Evolutionary conservation across 1,284 basidiomycete genomes (phyloP), one percentile per base, ranked within the genome.

Genomic region (Neotropicomus parvogracilis): DNA sequence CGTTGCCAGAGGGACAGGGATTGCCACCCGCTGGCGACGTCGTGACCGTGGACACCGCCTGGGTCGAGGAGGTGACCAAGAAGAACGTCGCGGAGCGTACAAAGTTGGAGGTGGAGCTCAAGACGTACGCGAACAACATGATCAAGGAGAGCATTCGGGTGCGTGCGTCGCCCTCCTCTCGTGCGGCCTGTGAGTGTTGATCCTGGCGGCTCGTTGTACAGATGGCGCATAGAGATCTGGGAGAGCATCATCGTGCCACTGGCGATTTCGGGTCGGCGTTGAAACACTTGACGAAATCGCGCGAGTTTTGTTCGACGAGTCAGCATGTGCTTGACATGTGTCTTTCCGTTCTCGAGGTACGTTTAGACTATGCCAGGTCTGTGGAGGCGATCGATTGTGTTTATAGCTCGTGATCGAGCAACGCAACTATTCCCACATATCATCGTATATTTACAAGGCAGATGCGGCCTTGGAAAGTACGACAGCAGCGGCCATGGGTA

Each of bases 121-220:
- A 91, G 77, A 88, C 86, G 13, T 94, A 94, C 62, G 77, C 83
- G 52, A 91, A 88, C 60, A 95, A 93, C 63, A 84, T 93, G 80
- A 93, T 95, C 72, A 94, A 93, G 67, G 93, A 95, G 74, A 92
- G 90, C 73, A 91, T 93, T 58, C 75, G 92, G 55, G 89, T 91
- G 24, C 42, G 54, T 57, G 19, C 1, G 12, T 0, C 11, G 9
- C n/a, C 3, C 5, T 10, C n/a, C 11, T 28, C 16, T 5, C 14
- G 27, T 4, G 21, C 12, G 16, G n/a, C n/a, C n/a, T n/a, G n/a
- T n/a, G n/a, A n/a, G 24, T 24, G 24, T 24, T 24, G 24, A 24
- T 24, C 24, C n/a, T n/a, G n/a, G n/a, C n/a, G n/a, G n/a, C n/a
- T n/a, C n/a, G n/a, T n/a, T 36, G 5, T 19, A 17, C 38, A 59